phyloP scores from a whole-genome alignment of 306 rosid genomes.

The Dryas alaskensis region DNA sequence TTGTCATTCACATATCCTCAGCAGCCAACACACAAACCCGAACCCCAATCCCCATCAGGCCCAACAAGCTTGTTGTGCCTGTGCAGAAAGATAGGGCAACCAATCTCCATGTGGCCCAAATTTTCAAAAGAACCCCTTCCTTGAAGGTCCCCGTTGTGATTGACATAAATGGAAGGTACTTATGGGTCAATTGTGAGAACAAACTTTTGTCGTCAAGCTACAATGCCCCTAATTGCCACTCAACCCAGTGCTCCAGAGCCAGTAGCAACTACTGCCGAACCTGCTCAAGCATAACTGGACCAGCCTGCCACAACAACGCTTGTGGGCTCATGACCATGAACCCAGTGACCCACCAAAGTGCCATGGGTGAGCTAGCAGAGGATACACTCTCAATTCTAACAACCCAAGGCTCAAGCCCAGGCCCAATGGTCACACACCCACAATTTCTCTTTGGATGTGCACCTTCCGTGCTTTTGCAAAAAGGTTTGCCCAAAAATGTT shows the following conservation, averaged over 20 bases:
- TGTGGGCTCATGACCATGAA: constrained; percentile 41
- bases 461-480: constrained; percentile 36
- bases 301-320: constrained; percentile 51
- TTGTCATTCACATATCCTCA: neutral
- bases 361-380: constrained; percentile 44
- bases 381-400: constrained; percentile 37
- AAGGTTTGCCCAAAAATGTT: constrained; percentile 38
- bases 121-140: constrained; percentile 43
- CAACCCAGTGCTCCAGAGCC: constrained; percentile 48
- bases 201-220: constrained; percentile 35
- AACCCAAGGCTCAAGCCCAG: constrained; percentile 21
- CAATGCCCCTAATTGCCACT: constrained; percentile 52
- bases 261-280: constrained; percentile 38
- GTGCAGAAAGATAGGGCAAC: constrained; percentile 35
- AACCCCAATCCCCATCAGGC: constrained; percentile 15
- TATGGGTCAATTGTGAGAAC: constrained; percentile 46
- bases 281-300: constrained; percentile 19
- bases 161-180: constrained; percentile 43
- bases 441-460: constrained; percentile 60
- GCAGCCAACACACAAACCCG: neutral
- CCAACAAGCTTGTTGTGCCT: constrained; percentile 29
- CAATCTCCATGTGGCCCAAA: constrained; percentile 44
- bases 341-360: constrained; percentile 43
- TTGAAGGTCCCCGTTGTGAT: constrained; percentile 32
- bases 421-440: constrained; percentile 30